Evolutionary conservation across 352 stramenopile species (phyloP), one percentile per base, ranked within the genome.

Genomic region (Pythium rishiriense): DNA sequence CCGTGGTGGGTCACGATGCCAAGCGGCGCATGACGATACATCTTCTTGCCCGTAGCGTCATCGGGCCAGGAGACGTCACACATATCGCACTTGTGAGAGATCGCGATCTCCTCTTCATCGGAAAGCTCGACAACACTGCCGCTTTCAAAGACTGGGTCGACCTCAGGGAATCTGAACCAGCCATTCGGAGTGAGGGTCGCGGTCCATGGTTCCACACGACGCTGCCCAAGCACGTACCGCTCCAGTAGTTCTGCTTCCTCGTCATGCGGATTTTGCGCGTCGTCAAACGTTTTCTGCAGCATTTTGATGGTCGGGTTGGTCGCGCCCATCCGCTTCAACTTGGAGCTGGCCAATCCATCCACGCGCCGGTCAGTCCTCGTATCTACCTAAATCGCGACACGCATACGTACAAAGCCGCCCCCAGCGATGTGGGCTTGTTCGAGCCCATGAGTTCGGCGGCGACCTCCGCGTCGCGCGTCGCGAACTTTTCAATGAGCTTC

Each of bases 41-140:
- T 91, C 35, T 60, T 79, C 39, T 63, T 77, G 1, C 69, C 66
- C 0, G 70, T 72, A 2, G 70, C 76, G 29, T 88, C 83, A 26
- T 92, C 85, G 9, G 85, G 85, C 85, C 85, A 94, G 10, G 85
- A 94, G 2, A 94, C 85, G 37, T 92, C 85, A 28, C 85, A 94
- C 69, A 92, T 83, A 53, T 94, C 85, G 60, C 85, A 94, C 45
- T 81, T 82, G 46, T 62, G 22, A 21, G 47, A 57, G 28, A 69
- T 5, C 62, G 69, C 57, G 21, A 7, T 53, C 21, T 52, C 31
- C n/a, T 71, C 64, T 19, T 70, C 67, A 7, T 55, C 53, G 4
- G 66, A 68, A 4, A 90, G 72, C n/a, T 89, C 80, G 50, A 83
- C 71, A 0, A 87, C 69, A 15, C 85, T 75, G 1, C 69, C 77